Evolutionary conservation across 2,329 filamentous ascomycete species (phyloP), one percentile per base, ranked within the genome.

Genomic region (Ambrosiella xylebori): DNA sequence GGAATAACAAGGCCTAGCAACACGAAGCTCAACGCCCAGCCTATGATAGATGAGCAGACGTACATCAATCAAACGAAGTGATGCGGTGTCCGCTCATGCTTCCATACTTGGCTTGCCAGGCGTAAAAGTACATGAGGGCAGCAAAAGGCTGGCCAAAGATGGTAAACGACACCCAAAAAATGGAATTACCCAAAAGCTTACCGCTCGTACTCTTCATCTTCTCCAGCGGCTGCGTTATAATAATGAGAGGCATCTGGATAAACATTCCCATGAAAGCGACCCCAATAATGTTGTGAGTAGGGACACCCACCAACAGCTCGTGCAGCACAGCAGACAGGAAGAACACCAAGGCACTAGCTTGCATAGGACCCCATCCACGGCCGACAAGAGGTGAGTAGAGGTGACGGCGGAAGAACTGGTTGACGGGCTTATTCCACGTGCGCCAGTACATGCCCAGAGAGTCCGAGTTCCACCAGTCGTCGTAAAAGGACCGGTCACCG

Each of bases 71-170:
- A 41, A 49, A 49, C 8, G 8, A 51, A 2, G 8, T 51, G 8
- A 51, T 19, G 38, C 19, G 36, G 19, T 68, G 67, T 63, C 71
- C 74, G 63, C 79, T 87, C 19, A 90, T 84, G 65, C 84, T 89
- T 11, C 93, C 93, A 68, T 95, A 96, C 73, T 97, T 97, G 58
- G 88, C 88, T 71, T 97, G 91, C 91, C 93, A 98, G 1, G 90
- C 90, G 68, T 97, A 97, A 69, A 96, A 98, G 69, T 98, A 98
- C 68, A 95, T 76, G 61, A 98, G 73, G 0, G 88, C 90, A 1
- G 88, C 93, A 64, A 97, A 79, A 0, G 93, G 93, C 73, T 98
- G 93, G 2, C 93, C 93, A 11, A 98, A 85, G 1, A 97, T 80
- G 63, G 91, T 96, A 67, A 98, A 98, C 11, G 86, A 91, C 17